Conservation (phyloP, 306 rosid genomes). For the Cicer arietinum region DNA sequence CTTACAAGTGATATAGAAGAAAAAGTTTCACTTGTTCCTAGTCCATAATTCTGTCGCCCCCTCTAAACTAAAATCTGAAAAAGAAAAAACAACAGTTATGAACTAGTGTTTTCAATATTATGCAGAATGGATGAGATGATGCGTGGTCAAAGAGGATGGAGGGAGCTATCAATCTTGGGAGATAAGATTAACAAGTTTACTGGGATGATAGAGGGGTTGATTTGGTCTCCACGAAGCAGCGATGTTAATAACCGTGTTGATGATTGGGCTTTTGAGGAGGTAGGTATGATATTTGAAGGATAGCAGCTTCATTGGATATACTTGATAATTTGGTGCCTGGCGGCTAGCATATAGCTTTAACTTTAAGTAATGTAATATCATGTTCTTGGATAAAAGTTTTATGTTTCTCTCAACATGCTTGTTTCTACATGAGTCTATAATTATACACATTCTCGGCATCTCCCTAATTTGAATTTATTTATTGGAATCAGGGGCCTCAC, state of each 20-base stretch:
- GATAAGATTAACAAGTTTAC: conserved; percentile 90
- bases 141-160: conserved; percentile 99
- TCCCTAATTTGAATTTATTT: conserved; percentile 39
- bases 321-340: conserved; percentile 36
- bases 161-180: conserved; percentile 90
- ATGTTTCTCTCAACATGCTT: conserved; percentile 1
- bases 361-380: conserved; percentile 9
- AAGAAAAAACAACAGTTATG: background rate
- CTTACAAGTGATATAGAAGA: conserved; percentile 33
- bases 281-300: conserved; percentile 47
- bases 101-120: conserved; percentile 36
- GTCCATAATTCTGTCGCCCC: conserved; percentile 19
- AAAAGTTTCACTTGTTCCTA: conserved; percentile 3
- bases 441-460: background rate
- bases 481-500: conserved; percentile 83
- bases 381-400: conserved; percentile 18
- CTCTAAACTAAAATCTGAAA: background rate
- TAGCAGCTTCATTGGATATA: conserved; percentile 30
- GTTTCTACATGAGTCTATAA: background rate
- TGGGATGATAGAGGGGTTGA: conserved; percentile 96
- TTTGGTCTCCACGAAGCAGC: conserved; percentile 91
- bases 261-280: conserved; percentile 97
- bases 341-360: conserved; percentile 24
- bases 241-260: conserved; percentile 62
- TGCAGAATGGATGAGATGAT: conserved; percentile 99